These are phyloP conservation scores for Prunella vulgaris DNA, from an alignment of 257 asterid species.

Conservation along the genomic window DNA sequence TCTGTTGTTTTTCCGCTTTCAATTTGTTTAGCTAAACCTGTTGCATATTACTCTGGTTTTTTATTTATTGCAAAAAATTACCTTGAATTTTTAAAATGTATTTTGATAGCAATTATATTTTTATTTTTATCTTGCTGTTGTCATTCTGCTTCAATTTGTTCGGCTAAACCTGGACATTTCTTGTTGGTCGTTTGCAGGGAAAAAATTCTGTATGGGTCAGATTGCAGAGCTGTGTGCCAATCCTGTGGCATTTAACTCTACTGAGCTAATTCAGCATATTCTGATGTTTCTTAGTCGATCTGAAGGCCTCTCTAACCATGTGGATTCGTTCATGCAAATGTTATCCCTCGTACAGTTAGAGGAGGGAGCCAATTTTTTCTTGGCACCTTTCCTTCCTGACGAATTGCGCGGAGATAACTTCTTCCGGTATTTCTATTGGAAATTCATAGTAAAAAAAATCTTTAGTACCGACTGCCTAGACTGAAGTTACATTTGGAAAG, in stretches of 20 bases:
- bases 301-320: slow-evolving; percentile 78
- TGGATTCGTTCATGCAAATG: slow-evolving; percentile 86
- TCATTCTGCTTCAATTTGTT: not conserved
- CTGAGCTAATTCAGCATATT: slow-evolving; percentile 61
- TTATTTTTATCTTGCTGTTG: not conserved
- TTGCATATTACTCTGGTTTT: not conserved
- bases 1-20: not conserved
- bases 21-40: slow-evolving; percentile 12
- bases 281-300: slow-evolving; percentile 73
- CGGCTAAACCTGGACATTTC: slow-evolving; percentile 7
- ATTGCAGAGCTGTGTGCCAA: slow-evolving; percentile 56
- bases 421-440: slow-evolving; percentile 50
- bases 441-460: not conserved
- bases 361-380: slow-evolving; percentile 57
- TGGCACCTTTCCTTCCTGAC: slow-evolving; percentile 69
- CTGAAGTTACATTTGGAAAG: not conserved
- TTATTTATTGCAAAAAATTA: not conserved
- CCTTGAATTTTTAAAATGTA: not conserved
- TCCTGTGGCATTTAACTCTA: slow-evolving; percentile 51
- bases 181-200: slow-evolving; percentile 56
- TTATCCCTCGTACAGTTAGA: slow-evolving; percentile 64
- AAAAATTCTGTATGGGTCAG: slow-evolving; percentile 79
- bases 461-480: not conserved
- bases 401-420: slow-evolving; percentile 56
- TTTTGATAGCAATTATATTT: not conserved